Percentiles rank a stretch among this genome's conserved stretches.
Evolutionary conservation across 208 protist species (phyloP).

Genomic region (Kentomonas sorsogonicus): DNA sequence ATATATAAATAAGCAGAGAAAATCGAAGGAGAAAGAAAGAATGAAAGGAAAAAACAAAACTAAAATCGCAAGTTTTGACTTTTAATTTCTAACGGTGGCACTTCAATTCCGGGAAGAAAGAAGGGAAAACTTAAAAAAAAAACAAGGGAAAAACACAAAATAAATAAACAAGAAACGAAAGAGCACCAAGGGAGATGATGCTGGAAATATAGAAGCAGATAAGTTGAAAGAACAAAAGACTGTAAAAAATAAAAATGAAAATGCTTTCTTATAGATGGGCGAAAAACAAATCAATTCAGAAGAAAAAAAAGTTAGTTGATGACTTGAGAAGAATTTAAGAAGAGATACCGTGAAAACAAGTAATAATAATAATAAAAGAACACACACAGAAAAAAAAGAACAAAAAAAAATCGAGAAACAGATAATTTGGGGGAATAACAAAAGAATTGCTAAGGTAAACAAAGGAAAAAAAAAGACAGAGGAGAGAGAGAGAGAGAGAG

Average conservation of each 20-base stretch:
- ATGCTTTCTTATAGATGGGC: too few species aligned
- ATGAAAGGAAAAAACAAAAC: not conserved
- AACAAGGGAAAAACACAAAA: conserved; percentile 1
- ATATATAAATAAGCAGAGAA: not conserved
- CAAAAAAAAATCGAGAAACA: conserved; percentile 1
- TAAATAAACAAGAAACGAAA: not conserved
- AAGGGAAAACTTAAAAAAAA: too few species aligned
- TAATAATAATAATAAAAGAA: conserved; percentile 8
- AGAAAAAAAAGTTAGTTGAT: too few species aligned
- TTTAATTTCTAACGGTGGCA: too few species aligned
- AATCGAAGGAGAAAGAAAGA: not conserved
- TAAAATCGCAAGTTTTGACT: too few species aligned
- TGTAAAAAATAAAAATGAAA: too few species aligned
- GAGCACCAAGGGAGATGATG: too few species aligned
- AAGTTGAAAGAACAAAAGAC: too few species aligned
- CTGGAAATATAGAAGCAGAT: too few species aligned
- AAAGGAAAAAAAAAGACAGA: conserved; percentile 6
- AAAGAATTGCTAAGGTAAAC: conserved; percentile 4
- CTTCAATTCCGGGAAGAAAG: too few species aligned
- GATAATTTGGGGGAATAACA: not conserved
- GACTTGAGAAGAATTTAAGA: not conserved
- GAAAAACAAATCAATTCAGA: too few species aligned
- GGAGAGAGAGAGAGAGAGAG: not conserved
- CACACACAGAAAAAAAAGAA: conserved; percentile 5
- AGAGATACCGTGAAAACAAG: not conserved